Evolutionary conservation across 192 early-diverging fungal genomes (phyloP).

Genomic region (Mortierella alpina): DNA sequence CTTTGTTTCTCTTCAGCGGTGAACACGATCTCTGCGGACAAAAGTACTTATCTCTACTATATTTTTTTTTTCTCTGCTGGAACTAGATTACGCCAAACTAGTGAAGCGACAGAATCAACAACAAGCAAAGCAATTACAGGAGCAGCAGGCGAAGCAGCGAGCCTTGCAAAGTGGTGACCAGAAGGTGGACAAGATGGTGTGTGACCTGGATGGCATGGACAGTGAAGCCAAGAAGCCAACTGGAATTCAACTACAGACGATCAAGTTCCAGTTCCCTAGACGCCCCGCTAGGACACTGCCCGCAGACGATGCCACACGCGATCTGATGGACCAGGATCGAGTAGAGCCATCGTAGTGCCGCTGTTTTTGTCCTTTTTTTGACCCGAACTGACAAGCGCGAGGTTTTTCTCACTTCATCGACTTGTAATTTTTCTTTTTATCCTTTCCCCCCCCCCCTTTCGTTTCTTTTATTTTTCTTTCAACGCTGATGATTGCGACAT

Average conservation of each 20-base stretch:
- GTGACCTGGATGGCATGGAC: too few species aligned
- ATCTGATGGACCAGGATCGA: too few species aligned
- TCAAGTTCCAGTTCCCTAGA: constrained; percentile 8
- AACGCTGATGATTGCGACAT: too few species aligned
- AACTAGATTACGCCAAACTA: constrained; percentile 41
- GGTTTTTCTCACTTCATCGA: too few species aligned
- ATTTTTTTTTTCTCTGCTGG: constrained; percentile 4
- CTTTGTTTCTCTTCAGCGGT: neutral
- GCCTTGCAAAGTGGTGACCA: neutral
- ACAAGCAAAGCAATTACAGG: neutral
- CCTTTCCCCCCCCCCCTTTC: neutral
- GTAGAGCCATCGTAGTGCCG: too few species aligned
- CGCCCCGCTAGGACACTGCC: neutral
- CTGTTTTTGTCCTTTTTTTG: neutral
- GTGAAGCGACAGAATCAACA: constrained; percentile 26
- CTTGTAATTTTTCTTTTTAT: neutral
- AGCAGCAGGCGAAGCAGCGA: neutral
- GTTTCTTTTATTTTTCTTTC: neutral
- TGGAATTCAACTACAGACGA: constrained; percentile 3
- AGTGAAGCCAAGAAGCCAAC: neutral
- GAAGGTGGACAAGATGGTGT: neutral
- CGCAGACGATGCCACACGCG: neutral
- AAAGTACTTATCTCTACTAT: neutral
- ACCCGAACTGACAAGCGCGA: too few species aligned
- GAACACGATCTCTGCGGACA: neutral